Percentiles rank a stretch among this genome's conserved stretches.
Evolutionary conservation across 2,329 filamentous ascomycete species (phyloP).

Genomic region (Colletotrichum sp.): DNA sequence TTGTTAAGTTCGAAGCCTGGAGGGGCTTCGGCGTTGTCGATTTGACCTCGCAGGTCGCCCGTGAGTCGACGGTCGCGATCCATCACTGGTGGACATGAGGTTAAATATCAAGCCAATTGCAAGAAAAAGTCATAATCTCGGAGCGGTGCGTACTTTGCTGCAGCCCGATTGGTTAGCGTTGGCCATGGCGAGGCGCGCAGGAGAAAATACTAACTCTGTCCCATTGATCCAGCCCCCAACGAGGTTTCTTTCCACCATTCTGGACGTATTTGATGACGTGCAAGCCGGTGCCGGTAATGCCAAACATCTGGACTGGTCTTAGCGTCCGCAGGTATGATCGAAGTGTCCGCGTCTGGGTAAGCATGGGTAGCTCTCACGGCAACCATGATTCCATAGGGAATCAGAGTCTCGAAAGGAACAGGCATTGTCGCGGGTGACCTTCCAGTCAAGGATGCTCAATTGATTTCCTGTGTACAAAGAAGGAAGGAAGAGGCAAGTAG

Average conservation of each 20-base stretch:
- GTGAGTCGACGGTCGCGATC: conserved; percentile 67
- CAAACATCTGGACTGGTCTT: conserved; percentile 62
- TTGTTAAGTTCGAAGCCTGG: conserved; percentile 68
- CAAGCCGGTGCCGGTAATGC: conserved; percentile 62
- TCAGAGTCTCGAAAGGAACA: conserved; percentile 67
- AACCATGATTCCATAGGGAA: conserved; percentile 70
- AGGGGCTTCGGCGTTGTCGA: conserved; percentile 59
- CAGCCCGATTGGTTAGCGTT: conserved; percentile 31
- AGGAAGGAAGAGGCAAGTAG: neutral
- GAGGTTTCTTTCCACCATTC: conserved; percentile 66
- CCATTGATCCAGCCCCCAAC: conserved; percentile 68
- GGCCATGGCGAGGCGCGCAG: neutral
- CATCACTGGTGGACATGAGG: conserved; percentile 59
- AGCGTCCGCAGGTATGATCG: conserved; percentile 20
- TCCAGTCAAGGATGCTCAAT: conserved; percentile 18
- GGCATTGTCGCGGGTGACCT: conserved; percentile 52
- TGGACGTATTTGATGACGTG: conserved; percentile 61
- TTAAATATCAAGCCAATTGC: neutral
- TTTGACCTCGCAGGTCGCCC: conserved; percentile 63
- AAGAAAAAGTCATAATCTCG: neutral
- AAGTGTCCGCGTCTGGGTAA: neutral
- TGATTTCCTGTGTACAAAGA: neutral
- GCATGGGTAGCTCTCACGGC: conserved; percentile 48
- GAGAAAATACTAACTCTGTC: conserved; percentile 54
- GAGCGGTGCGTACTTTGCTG: conserved; percentile 57